Base-by-base conservation (phyloP, 2,329 filamentous ascomycete species). In the Clonostachys byssicola region DNA sequence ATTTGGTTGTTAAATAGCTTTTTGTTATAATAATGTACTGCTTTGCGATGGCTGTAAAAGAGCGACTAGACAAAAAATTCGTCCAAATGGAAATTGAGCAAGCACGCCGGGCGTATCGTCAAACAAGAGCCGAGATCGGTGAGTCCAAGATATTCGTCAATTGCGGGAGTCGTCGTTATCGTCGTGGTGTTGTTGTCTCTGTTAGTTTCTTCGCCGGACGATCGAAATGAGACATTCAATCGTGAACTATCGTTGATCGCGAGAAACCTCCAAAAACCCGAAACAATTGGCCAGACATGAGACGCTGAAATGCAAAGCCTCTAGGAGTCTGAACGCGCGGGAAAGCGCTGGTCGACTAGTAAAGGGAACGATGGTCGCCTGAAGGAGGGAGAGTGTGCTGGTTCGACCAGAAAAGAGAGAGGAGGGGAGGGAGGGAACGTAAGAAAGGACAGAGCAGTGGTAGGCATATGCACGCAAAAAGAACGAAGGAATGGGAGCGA, bases 61-160 rank as follows among this genome's bases (percentile, higher is more conserved):
- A 74, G 71, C 59, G 72, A 68, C 67, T 68, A 61, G 71, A 73
- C 70, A 69, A 70, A 39, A 61, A 66, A 64, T 56, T 70, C 68
- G 71, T 71, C 69, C 56, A 62, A 60, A 48, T 43, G 41, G 44
- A 49, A 34, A 42, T 40, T 38, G 44, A 43, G 52, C 49, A 42
- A 52, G 47, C n/a, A 13, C 44, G 38, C 34, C 16, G 40, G 23
- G 17, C 18, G 45, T n/a, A 43, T 47, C 45, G 44, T 41, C 13
- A 30, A 30, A 30, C 23, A 30, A 30, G 23, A 30, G 23, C 23
- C 23, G 23, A 30, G 23, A 30, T 30, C 9, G 23, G 23, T 3
- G 23, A 10, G 23, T 30, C 23, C 40, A 35, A 38, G 23, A 14
- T 33, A 39, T 20, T 18, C 14, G 44, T 41, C 9, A 16, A 34